phyloP scores from a whole-genome alignment of 1,284 basidiomycete genomes.

The Limonomyces culmigenus region DNA sequence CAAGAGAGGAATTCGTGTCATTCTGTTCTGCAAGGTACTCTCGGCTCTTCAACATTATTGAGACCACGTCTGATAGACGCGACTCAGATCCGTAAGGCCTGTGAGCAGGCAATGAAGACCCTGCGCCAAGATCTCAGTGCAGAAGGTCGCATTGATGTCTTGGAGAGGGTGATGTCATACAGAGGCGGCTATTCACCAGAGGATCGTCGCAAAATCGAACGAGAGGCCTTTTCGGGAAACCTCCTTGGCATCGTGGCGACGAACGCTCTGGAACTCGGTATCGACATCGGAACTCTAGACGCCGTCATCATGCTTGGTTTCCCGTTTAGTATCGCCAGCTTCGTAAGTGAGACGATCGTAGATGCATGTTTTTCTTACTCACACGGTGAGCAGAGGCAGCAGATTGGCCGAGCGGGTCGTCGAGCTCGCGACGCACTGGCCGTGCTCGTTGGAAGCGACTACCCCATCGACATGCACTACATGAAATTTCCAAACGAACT shows the following conservation, averaged over 20 bases:
- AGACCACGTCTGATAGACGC: constrained; percentile 14
- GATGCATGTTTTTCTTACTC: constrained; percentile 1
- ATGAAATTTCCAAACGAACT: constrained; percentile 55
- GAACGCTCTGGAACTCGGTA: constrained; percentile 80
- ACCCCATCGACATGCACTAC: constrained; percentile 70
- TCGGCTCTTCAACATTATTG: constrained; percentile 23
- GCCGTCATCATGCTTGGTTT: constrained; percentile 85
- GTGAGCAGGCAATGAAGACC: constrained; percentile 77
- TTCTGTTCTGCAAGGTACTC: constrained; percentile 74
- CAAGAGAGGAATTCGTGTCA: constrained; percentile 66
- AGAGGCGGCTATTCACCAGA: constrained; percentile 49
- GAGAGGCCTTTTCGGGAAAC: constrained; percentile 73
- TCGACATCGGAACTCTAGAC: constrained; percentile 81
- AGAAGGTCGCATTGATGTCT: constrained; percentile 63
- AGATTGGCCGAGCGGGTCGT: constrained; percentile 79
- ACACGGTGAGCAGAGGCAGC: constrained; percentile 43
- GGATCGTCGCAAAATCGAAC: constrained; percentile 75
- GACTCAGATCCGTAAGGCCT: constrained; percentile 57
- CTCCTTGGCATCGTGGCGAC: constrained; percentile 82
- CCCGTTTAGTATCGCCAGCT: constrained; percentile 62
- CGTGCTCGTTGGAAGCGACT: constrained; percentile 56
- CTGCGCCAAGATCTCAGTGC: constrained; percentile 57
- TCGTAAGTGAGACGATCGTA: constrained; percentile 27
- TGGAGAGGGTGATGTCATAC: constrained; percentile 70
- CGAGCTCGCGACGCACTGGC: constrained; percentile 72